Percentiles rank a stretch among this genome's conserved stretches.
Evolutionary conservation across 2,329 filamentous ascomycete genomes (phyloP).

Genomic region (Aspergillus caelatus): DNA sequence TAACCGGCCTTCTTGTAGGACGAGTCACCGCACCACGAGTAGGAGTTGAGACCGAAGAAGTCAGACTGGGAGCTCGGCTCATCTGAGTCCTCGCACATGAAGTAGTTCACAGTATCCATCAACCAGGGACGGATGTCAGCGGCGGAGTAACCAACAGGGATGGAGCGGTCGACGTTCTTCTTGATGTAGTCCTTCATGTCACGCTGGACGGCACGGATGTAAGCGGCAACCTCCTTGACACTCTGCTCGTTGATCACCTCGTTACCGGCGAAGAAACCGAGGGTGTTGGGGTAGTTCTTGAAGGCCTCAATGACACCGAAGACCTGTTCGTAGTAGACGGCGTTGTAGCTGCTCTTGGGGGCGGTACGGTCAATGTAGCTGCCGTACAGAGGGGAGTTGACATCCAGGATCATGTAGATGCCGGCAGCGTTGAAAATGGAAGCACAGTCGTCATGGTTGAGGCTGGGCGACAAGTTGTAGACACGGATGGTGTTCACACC

Average conservation of each 20-base stretch:
- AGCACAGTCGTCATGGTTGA: constrained; percentile 64
- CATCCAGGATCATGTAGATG: constrained; percentile 68
- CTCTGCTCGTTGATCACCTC: constrained; percentile 68
- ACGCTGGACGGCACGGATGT: constrained; percentile 64
- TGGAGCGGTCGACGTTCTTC: constrained; percentile 58
- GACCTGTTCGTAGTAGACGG: constrained; percentile 59
- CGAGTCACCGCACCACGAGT: constrained; percentile 68
- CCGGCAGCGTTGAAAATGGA: constrained; percentile 68
- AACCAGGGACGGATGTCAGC: constrained; percentile 66
- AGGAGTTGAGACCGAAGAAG: constrained; percentile 69
- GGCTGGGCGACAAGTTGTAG: constrained; percentile 63
- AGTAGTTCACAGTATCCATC: constrained; percentile 62
- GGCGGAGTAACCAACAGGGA: constrained; percentile 70
- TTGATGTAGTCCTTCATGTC: constrained; percentile 71
- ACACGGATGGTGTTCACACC: constrained; percentile 68
- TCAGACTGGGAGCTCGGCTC: constrained; percentile 58
- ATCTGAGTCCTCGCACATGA: constrained; percentile 58
- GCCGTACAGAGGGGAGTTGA: constrained; percentile 62
- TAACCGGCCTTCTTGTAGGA: constrained; percentile 59
- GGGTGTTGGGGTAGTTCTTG: constrained; percentile 66
- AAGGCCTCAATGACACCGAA: constrained; percentile 68
- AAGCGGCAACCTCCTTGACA: constrained; percentile 56
- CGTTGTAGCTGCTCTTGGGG: constrained; percentile 59
- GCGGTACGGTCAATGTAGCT: constrained; percentile 60
- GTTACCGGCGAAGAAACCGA: constrained; percentile 70